Conservation (phyloP, 352 stramenopile species). For the Phytophthora sansomeana region DNA sequence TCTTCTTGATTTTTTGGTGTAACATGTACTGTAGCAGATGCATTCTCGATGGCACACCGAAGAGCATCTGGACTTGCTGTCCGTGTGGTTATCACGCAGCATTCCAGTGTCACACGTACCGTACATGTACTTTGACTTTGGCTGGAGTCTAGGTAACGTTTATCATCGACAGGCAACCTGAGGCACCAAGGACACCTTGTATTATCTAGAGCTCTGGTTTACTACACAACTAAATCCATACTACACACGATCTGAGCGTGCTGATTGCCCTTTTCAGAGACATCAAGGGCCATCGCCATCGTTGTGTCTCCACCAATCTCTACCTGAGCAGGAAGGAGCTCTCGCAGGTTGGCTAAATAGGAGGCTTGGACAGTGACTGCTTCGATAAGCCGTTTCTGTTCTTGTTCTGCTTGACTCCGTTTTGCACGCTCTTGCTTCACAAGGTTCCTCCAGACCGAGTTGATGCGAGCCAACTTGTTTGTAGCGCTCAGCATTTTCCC, state of each 20-base stretch:
- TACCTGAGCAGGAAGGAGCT: neutral
- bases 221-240: neutral
- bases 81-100: neutral
- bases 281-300: neutral
- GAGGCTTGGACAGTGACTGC: neutral
- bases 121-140: no score
- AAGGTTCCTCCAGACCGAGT: neutral
- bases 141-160: no score
- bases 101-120: neutral
- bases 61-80: neutral
- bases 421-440: neutral
- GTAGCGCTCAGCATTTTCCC: no score
- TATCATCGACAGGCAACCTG: no score
- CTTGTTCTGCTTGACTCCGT: no score
- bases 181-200: no score
- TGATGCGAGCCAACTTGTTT: no score
- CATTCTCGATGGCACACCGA: no score
- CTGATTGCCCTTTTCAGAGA: no score
- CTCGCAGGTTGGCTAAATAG: neutral
- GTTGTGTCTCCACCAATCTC: neutral
- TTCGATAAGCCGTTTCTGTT: neutral
- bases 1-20: no score
- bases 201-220: neutral
- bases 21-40: no score
- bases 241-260: no score